These are phyloP conservation scores for Collybia mongolica DNA, from an alignment of 768 basidiomycete species.

Conservation along the genomic window DNA sequence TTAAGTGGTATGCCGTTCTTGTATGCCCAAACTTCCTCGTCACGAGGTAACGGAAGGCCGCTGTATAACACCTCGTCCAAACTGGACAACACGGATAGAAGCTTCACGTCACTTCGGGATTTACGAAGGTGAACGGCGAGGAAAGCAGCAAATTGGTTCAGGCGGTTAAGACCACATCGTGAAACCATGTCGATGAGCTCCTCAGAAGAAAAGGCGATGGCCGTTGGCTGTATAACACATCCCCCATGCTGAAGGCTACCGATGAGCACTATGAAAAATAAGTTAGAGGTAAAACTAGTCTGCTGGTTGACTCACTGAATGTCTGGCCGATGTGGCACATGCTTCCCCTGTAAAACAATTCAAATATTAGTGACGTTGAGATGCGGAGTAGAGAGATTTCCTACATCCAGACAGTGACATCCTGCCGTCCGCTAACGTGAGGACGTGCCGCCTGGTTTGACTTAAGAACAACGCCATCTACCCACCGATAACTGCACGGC, in stretches of 20 bases:
- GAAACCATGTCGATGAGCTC: conserved; percentile 72
- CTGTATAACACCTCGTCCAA: conserved; percentile 67
- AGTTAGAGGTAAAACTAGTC: conserved; percentile 19
- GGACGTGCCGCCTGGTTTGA: conserved; percentile 44
- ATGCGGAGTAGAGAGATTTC: conserved; percentile 5
- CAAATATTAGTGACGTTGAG: background rate
- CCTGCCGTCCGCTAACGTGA: conserved; percentile 52
- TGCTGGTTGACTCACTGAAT: conserved; percentile 52
- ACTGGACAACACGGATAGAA: conserved; percentile 52
- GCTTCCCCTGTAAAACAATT: conserved; percentile 55
- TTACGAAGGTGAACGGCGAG: conserved; percentile 56
- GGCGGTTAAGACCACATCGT: conserved; percentile 64
- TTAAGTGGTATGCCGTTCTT: conserved; percentile 54
- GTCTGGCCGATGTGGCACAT: conserved; percentile 82
- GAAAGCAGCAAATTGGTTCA: conserved; percentile 74
- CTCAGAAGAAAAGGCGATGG: conserved; percentile 59
- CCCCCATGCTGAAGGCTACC: conserved; percentile 69
- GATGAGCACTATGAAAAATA: conserved; percentile 61
- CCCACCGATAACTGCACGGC: conserved; percentile 67
- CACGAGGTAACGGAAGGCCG: conserved; percentile 61
- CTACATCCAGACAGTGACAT: conserved; percentile 74
- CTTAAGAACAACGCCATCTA: conserved; percentile 61
- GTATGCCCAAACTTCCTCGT: conserved; percentile 74
- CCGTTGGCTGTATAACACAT: conserved; percentile 63
- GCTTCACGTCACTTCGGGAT: conserved; percentile 58